Conservation (phyloP, 1,284 basidiomycete genomes). For the Austroboletus sp. region DNA sequence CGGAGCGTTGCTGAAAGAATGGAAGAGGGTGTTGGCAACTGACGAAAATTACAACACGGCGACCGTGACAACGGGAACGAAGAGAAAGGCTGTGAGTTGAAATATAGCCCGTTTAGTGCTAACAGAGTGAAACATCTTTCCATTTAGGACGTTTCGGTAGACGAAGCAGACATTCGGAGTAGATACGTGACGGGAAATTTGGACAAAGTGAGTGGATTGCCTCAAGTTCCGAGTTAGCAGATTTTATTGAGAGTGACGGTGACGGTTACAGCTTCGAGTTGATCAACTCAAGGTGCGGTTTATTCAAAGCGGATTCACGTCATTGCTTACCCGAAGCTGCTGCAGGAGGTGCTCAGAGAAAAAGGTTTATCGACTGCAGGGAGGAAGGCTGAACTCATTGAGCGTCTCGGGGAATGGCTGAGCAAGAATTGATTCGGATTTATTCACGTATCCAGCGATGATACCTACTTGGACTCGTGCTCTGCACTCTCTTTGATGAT, state of each 20-base stretch:
- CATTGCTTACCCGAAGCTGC: slow-evolving; percentile 12
- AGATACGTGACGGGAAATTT: slow-evolving; percentile 55
- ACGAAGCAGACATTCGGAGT: slow-evolving; percentile 63
- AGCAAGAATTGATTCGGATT: slow-evolving; percentile 9
- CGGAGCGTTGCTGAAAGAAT: slow-evolving; percentile 66
- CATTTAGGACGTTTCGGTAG: slow-evolving; percentile 49
- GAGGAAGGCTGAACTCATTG: slow-evolving; percentile 63
- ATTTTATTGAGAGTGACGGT: slow-evolving; percentile 8
- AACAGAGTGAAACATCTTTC: not conserved
- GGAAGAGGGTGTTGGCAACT: slow-evolving; percentile 62
- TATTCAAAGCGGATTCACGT: not conserved
- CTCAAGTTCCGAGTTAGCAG: not conserved
- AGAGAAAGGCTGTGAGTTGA: slow-evolving; percentile 61
- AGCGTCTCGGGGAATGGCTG: slow-evolving; percentile 57
- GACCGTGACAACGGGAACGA: slow-evolving; percentile 47
- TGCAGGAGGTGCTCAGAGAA: slow-evolving; percentile 61
- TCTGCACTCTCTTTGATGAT: too few species aligned
- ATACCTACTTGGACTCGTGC: too few species aligned
- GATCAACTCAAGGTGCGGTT: slow-evolving; percentile 64
- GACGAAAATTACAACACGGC: slow-evolving; percentile 57
- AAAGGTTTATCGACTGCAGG: slow-evolving; percentile 57
- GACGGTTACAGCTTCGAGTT: slow-evolving; percentile 54
- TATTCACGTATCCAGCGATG: too few species aligned
- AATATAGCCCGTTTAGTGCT: not conserved
- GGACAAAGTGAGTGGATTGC: slow-evolving; percentile 50